Base-by-base conservation (phyloP, 306 rosid genomes). In the Ziziphus jujuba region DNA sequence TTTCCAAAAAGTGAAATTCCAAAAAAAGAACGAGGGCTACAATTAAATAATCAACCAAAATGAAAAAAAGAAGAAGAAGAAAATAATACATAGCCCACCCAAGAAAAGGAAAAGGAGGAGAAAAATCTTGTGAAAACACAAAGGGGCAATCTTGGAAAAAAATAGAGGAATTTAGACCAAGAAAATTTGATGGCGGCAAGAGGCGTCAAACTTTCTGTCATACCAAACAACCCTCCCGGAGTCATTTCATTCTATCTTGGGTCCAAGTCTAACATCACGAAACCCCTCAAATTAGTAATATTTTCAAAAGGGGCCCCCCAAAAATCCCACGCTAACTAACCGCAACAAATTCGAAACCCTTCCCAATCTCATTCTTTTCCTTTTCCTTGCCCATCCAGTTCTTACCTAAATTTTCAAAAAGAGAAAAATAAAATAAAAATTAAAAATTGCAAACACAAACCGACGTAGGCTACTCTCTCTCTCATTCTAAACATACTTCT, bases 171-270 rank as follows among this genome's bases (percentile, higher is more conserved):
- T 0, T 6, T 0, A 9, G n/a, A 35, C 66, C 38, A 16, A 36
- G 84, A 69, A 55, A 65, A 63, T 53, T 6, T 6, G 1, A 19
- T 11, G 73, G 73, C 59, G 36, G 68, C 74, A 17, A 56, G 34
- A 61, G 36, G 63, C 75, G 80, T 78, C 86, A 75, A 70, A 71
- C 60, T 59, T 68, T 65, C 67, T 72, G 79, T 74, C 83, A 70
- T 82, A 70, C 71, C 75, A 65, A 48, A 65, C 78, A 3, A 44
- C 50, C 56, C 59, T 13, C 36, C 36, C 12, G 19, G 38, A 14
- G 52, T 20, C 48, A 36, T 65, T 52, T 47, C 22, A 14, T 36
- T 13, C 59, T 50, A 31, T 33, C 51, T 15, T 1, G 0, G 6
- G n/a, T 31, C 60, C 40, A 48, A 20, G 24, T 38, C 15, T 56